Conservation (phyloP, 805 yeast species). For the Candida nonsorbophila region DNA sequence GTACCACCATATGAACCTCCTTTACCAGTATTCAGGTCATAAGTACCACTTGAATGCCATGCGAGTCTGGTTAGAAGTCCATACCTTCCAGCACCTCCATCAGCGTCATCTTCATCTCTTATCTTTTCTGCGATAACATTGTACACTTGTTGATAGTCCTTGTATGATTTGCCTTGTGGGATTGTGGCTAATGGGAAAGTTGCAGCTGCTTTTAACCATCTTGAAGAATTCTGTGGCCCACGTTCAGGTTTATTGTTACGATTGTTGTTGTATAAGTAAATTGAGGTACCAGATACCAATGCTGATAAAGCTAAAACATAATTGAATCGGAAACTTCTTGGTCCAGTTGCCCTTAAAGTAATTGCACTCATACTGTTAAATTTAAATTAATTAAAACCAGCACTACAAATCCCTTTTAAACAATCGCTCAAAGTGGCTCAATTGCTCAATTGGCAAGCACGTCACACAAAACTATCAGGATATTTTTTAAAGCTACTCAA, state of each 20-base stretch:
- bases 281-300: no score
- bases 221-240: slow-evolving; percentile 7
- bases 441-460: no score
- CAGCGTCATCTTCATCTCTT: slow-evolving; percentile 38
- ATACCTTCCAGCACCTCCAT: slow-evolving; percentile 32
- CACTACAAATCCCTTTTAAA: no score
- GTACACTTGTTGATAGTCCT: slow-evolving; percentile 63
- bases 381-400: no score
- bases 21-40: slow-evolving; percentile 16
- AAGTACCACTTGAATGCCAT: slow-evolving; percentile 36
- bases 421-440: no score
- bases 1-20: slow-evolving; percentile 37
- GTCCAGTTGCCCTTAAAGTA: no score
- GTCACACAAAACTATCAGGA: no score
- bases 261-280: slow-evolving; percentile 5
- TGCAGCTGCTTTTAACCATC: slow-evolving; percentile 18
- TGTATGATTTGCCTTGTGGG: slow-evolving; percentile 30
- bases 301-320: no score
- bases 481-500: no score
- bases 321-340: no score
- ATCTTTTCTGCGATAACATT: slow-evolving; percentile 66
- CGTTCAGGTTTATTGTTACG: slow-evolving; percentile 1
- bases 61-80: slow-evolving; percentile 33
- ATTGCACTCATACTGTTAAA: no score
- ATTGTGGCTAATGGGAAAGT: slow-evolving; percentile 24